Percentiles rank a stretch among this genome's conserved stretches.
Conservation (phyloP, 2,329 filamentous ascomycete species). For the Phoma sp. region DNA sequence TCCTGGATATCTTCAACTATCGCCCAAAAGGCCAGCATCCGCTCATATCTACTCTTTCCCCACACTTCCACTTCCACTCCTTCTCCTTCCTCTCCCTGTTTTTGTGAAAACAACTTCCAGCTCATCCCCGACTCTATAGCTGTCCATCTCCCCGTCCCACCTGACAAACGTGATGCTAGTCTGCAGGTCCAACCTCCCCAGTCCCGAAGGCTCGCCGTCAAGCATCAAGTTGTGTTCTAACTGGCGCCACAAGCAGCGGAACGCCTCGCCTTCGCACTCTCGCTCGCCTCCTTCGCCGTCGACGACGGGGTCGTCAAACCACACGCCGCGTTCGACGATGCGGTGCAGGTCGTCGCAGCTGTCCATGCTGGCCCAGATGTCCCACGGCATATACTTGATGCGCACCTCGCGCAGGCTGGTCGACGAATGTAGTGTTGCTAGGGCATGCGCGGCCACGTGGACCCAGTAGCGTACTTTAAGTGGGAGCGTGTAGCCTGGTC, state of each 20-base stretch:
- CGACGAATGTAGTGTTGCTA: conserved; percentile 28
- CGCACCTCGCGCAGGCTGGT: conserved; percentile 28
- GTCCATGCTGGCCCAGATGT: conserved; percentile 46
- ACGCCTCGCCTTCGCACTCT: conserved; percentile 42
- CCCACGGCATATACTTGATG: conserved; percentile 41
- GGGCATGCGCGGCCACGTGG: conserved; percentile 37
- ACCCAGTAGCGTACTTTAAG: conserved; percentile 46
- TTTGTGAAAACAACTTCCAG: conserved; percentile 39
- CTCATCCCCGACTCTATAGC: conserved; percentile 41
- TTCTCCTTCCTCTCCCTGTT: no score
- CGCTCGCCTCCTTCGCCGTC: conserved; percentile 27
- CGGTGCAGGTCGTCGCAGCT: conserved; percentile 36
- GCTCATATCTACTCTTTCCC: no score
- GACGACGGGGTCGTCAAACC: conserved; percentile 28
- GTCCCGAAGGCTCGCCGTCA: conserved; percentile 6
- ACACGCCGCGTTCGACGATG: conserved; percentile 37
- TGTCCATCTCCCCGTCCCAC: conserved; percentile 43
- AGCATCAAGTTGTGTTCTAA: conserved; percentile 19
- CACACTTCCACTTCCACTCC: no score
- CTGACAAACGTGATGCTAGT: conserved; percentile 31
- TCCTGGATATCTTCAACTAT: no score
- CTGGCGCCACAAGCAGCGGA: conserved; percentile 35
- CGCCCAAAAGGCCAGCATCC: no score
- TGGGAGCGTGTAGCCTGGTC: conserved; percentile 34
- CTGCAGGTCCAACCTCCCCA: conserved; percentile 20